Base-by-base conservation (phyloP, 371 early-diverging fungal genomes). In the Zychaea mexicana region DNA sequence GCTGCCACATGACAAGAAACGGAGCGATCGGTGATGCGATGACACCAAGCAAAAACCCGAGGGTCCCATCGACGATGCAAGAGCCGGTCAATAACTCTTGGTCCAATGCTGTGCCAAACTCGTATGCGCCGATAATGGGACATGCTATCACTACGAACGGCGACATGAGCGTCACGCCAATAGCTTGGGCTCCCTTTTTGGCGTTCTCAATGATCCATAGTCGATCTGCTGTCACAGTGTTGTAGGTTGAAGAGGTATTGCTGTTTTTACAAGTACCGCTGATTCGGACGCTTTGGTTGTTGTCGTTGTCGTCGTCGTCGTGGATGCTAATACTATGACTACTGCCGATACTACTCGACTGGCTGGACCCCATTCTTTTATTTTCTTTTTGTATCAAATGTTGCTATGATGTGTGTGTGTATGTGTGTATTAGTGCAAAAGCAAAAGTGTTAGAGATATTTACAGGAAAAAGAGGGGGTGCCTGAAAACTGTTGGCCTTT, bases 101-200 rank as follows among this genome's bases (percentile, higher is more conserved):
- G 9, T 74, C 62, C 12, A 63, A 47, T 21, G 62, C 61, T 10
- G 63, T 53, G 10, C 71, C 65, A 46, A 62, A 71, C 31, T 74
- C 72, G 28, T 74, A 74, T 6, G 75, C 75, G 28, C 75, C 75
- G 1, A 74, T 30, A 46, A 74, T 60, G 4, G 75, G 75, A n/a
- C 69, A 59, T 2, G 75, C 75, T 7, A 74, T 57, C 0, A 74
- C 64, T 0, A 71, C 64, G 5, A 69, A 66, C 0, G 75, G 75
- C 12, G 72, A 61, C 12, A 66, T 45, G 2, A 74, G 17, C 2
- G 68, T 61, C 0, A 62, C 54, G 10, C 75, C 72, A 2, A 65
- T 32, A 9, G 72, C 72, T 38, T 74, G 64, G 2, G 62, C 15
- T 7, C 72, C 72, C 36, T 64, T 53, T 21, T 62, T 66, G 12